These are phyloP conservation scores for Populus euphratica DNA, from an alignment of 345 rosid genomes.

Conservation along the genomic window DNA sequence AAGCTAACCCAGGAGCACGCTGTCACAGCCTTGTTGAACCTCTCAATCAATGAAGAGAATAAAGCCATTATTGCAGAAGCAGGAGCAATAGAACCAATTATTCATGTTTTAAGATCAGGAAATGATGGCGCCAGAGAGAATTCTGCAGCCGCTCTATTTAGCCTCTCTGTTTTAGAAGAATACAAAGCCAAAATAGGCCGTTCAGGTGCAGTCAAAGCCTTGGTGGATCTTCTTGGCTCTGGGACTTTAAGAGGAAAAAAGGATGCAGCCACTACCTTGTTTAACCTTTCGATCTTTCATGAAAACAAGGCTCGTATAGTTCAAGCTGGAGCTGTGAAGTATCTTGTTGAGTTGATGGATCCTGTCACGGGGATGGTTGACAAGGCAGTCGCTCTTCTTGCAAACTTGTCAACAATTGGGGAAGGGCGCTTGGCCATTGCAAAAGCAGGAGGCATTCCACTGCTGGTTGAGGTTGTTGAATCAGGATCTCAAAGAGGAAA, in stretches of 20 bases:
- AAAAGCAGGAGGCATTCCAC: slow-evolving; percentile 71
- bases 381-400: slow-evolving; percentile 87
- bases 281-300: slow-evolving; percentile 83
- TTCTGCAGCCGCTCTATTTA: slow-evolving; percentile 81
- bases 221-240: slow-evolving; percentile 70
- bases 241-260: slow-evolving; percentile 90
- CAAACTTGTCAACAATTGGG: slow-evolving; percentile 69
- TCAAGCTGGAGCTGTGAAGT: slow-evolving; percentile 87
- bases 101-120: slow-evolving; percentile 72
- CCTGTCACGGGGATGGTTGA: slow-evolving; percentile 76
- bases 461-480: slow-evolving; percentile 73
- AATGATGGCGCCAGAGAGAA: slow-evolving; percentile 82
- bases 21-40: slow-evolving; percentile 79
- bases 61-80: slow-evolving; percentile 69
- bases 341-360: slow-evolving; percentile 71
- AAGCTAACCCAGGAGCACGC: slow-evolving; percentile 80
- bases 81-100: slow-evolving; percentile 71
- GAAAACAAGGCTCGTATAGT: slow-evolving; percentile 88
- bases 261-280: slow-evolving; percentile 91
- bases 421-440: slow-evolving; percentile 77
- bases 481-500: slow-evolving; percentile 86
- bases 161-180: slow-evolving; percentile 71
- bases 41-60: slow-evolving; percentile 76
- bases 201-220: slow-evolving; percentile 70
- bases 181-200: slow-evolving; percentile 78